phyloP scores from a whole-genome alignment of 805 yeast genomes.

The Wickerhamiella alocasiicola region DNA sequence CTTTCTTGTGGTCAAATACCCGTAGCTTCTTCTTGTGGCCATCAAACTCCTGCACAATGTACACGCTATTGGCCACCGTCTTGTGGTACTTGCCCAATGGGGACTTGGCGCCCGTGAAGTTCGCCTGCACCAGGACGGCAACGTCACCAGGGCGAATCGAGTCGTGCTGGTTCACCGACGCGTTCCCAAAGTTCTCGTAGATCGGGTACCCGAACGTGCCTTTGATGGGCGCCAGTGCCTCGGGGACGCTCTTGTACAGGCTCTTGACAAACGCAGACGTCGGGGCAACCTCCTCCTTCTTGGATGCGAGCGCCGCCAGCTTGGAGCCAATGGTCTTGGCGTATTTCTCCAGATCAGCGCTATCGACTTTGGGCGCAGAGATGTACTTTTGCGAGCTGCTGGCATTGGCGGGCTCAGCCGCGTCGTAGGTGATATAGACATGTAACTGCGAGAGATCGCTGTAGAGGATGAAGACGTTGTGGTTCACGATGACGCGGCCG shows the following conservation, averaged over 20 bases:
- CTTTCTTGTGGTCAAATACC: slow-evolving; percentile 35
- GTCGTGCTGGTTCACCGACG: slow-evolving; percentile 40
- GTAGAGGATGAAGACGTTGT: slow-evolving; percentile 61
- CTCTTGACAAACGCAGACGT: slow-evolving; percentile 1
- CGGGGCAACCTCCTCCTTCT: background rate
- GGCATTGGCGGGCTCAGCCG: slow-evolving; percentile 6
- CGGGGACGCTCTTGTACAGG: slow-evolving; percentile 1
- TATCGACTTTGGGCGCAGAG: slow-evolving; percentile 6
- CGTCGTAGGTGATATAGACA: slow-evolving; percentile 46
- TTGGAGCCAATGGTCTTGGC: slow-evolving; percentile 40
- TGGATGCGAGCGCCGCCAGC: slow-evolving; percentile 36
- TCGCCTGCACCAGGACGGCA: slow-evolving; percentile 60
- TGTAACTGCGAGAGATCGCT: slow-evolving; percentile 59
- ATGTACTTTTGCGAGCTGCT: slow-evolving; percentile 1
- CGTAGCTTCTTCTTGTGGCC: slow-evolving; percentile 40
- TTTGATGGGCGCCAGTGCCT: slow-evolving; percentile 7
- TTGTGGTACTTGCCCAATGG: slow-evolving; percentile 44
- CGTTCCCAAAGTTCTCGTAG: slow-evolving; percentile 43
- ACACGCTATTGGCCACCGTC: slow-evolving; percentile 46
- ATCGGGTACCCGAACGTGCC: slow-evolving; percentile 46
- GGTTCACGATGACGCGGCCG: slow-evolving; percentile 36
- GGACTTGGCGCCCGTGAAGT: slow-evolving; percentile 52
- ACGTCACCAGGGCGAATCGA: slow-evolving; percentile 77
- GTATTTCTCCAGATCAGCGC: slow-evolving; percentile 21
- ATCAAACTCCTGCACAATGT: slow-evolving; percentile 64